A percentile compares a stretch with the other conserved stretches of the same genome.
Conservation (phyloP, 1,284 basidiomycete genomes). For the Fistulinella staudtii region DNA sequence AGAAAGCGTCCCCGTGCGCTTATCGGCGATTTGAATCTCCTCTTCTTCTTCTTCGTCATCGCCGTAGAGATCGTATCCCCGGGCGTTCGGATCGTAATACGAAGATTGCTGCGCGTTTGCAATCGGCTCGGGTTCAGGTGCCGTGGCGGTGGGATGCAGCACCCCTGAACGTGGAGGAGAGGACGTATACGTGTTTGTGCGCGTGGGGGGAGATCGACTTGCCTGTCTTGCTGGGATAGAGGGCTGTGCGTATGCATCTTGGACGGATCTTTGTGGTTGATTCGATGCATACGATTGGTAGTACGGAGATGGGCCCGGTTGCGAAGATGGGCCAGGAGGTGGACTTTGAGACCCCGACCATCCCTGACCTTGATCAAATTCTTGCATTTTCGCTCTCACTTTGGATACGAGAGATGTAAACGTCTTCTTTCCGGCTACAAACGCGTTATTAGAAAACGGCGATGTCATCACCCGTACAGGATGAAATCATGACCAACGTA, state of each 20-base stretch:
- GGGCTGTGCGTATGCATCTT: slow-evolving; percentile 6
- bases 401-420: slow-evolving; percentile 66
- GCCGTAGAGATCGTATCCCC: slow-evolving; percentile 28
- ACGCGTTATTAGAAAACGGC: neutral
- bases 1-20: too few relatives aligned
- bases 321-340: slow-evolving; percentile 5
- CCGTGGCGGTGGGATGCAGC: neutral
- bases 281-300: neutral
- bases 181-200: slow-evolving; percentile 6
- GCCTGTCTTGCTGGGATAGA: slow-evolving; percentile 6
- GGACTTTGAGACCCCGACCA: slow-evolving; percentile 21
- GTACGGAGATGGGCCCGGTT: neutral
- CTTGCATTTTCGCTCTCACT: slow-evolving; percentile 76
- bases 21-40: slow-evolving; percentile 16
- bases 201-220: neutral
- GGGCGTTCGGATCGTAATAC: slow-evolving; percentile 39
- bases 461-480: too few relatives aligned
- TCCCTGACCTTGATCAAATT: slow-evolving; percentile 53
- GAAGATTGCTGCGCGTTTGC: slow-evolving; percentile 23
- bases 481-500: too few relatives aligned
- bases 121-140: neutral
- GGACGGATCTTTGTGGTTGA: slow-evolving; percentile 1
- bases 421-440: slow-evolving; percentile 69
- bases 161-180: slow-evolving; percentile 18
- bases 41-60: too few relatives aligned